Base-by-base conservation (phyloP, 2,329 filamentous ascomycete genomes). In the Diplodia corticola region DNA sequence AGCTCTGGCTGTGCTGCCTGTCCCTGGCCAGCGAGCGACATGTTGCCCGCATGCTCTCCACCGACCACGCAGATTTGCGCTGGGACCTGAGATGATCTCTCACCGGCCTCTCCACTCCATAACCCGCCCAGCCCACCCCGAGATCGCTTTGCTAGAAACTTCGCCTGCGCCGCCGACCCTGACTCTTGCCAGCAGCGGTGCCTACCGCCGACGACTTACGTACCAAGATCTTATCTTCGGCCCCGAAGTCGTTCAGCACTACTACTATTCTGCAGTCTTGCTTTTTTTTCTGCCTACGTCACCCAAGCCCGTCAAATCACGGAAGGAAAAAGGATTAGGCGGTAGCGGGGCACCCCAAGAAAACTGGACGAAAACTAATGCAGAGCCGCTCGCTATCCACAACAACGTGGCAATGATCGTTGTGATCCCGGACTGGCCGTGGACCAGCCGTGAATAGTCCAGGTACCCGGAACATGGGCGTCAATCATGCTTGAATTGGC, bases 21-120 rank as follows among this genome's bases (percentile, higher is more conserved):
- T 40, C n/a, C 53, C 50, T 53, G 26, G 40, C 26, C 50, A 22
- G 13, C 4, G 7, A 20, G 28, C 40, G 48, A 63, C 48, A 24
- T 17, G 37, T 5, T 40, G 37, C 12, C 37, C 55, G 37, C 35
- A 13, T 49, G 46, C 26, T 51, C 24, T 33, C 35, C 49, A 48
- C 9, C 26, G 44, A 44, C 53, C 53, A 44, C 64, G 64, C 64
- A 60, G 64, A 65, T 65, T 65, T 59, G 22, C 64, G 17, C 64
- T 40, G 46, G 63, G 63, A 30, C 30, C 64, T 28, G 53, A 44
- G 55, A 49, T 26, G 57, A 61, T 61, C 57, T 61, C 35, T 63
- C 60, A 63, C 48, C 48, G 60, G 44, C 54, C 53, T 50, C 53
- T 44, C 44, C 54, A 65, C 53, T 37, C n/a, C 44, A 37, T 44